Base-by-base conservation (phyloP, 345 rosid species). In the Passiflora organensis region DNA sequence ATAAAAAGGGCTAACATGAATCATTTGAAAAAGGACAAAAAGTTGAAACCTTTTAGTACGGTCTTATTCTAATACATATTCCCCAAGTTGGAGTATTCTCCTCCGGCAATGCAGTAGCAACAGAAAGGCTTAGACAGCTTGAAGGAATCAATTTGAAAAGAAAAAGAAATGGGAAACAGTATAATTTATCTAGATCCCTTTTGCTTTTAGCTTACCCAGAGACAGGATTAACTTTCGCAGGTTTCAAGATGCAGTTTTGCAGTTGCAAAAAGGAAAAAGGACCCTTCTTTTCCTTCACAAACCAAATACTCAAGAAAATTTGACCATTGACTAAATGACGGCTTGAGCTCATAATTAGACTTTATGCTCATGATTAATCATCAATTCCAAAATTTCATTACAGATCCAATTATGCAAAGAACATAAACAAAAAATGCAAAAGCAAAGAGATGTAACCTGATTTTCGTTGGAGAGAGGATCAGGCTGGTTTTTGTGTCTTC, bases 391-490 rank as follows among this genome's bases (percentile, higher is more conserved):
- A 59, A 53, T 53, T 66, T 43, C 46, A 37, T 39, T 28, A 51
- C 55, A 67, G 80, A 75, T 75, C 78, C 56, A 67, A 55, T 68
- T 32, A 56, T 37, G 52, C 32, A 50, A 57, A 51, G 53, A 19
- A 14, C 2, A 41, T 12, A 41, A 4, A 16, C 22, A 17, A 32
- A 13, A 25, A 28, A 10, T 6, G 6, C 18, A 10, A 41, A 46
- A 48, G 6, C 13, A 15, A 45, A 48, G 48, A n/a, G 0, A 39
- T 32, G 34, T 5, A 18, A 84, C 95, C 89, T 84, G 95, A 61
- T 93, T 86, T 32, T 65, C 87, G 59, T 77, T 87, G 34, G 95
- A 68, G 53, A 82, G 72, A 32, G 89, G 86, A 67, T 88, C 95
- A 62, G 91, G 53, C 49, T 72, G 80, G 28, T 71, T 72, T 38